Evolutionary conservation across 768 basidiomycete genomes (phyloP), one percentile per base, ranked within the genome.

Genomic region (Lanmaoa pseudosensibilis): DNA sequence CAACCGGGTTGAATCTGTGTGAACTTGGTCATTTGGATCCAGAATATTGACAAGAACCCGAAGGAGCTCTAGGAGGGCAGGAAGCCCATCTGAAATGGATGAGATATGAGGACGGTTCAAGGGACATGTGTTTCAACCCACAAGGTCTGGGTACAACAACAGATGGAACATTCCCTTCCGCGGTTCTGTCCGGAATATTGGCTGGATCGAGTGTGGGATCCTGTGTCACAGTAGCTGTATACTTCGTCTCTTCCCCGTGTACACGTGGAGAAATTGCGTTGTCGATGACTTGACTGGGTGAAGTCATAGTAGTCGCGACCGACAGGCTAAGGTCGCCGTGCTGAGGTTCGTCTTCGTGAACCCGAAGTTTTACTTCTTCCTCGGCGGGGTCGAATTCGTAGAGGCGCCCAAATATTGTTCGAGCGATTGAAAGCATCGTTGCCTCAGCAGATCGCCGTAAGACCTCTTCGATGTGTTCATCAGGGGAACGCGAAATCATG

Each of bases 21-120:
- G 96, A 51, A 94, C 85, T 61, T 92, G 90, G 68, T 96, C 94
- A 62, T 84, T 90, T 19, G 97, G 97, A 71, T 98, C 94, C 47
- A 99, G 80, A 39, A 99, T 91, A 64, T 96, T 94, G 67, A 98
- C 86, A 53, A 99, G 83, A 34, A 98, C 97, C 3, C 95, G 88
- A 36, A 98, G 78, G 7, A 99, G 85, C 69, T 98, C 96, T 18
- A 94, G 76, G 40, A 97, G 87, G 13, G 97, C 94, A 4, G 94
- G 92, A 34, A 98, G 82, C 13, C 96, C 96, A 72, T 92, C 96
- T 82, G 74, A 11, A 27, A 55, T 2, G 44, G 5, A 55, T 40
- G 16, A 44, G 4, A 36, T 25, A 33, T 58, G 16, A 62, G 50
- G 46, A 34, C 4, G 6, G 15, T 15, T 30, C 39, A 46, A 52